phyloP scores from a whole-genome alignment of 768 basidiomycete genomes.

The Mrakia blollopis region DNA sequence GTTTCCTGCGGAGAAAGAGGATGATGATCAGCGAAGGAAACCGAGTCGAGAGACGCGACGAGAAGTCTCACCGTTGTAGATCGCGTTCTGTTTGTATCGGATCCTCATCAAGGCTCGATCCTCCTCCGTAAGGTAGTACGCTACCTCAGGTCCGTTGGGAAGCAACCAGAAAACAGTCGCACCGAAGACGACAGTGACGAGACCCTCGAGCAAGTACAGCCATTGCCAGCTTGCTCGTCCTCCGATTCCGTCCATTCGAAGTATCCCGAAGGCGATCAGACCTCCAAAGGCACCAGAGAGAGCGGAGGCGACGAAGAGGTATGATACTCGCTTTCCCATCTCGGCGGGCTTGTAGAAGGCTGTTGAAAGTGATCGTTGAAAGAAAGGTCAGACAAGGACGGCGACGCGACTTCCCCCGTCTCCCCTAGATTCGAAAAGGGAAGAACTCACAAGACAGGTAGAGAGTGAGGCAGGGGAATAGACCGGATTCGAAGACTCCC shows the following conservation, averaged over 20 bases:
- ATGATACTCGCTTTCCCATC: constrained; percentile 28
- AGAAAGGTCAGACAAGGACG: neutral
- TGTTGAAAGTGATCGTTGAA: too few species aligned
- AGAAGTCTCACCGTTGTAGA: constrained; percentile 33
- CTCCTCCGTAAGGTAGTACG: constrained; percentile 35
- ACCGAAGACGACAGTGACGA: constrained; percentile 35
- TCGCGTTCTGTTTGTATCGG: constrained; percentile 31
- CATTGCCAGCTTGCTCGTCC: constrained; percentile 28
- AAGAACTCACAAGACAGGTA: constrained; percentile 6
- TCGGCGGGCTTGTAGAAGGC: constrained; percentile 26
- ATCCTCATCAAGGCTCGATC: constrained; percentile 31
- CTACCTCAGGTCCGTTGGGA: constrained; percentile 35
- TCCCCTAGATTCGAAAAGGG: neutral
- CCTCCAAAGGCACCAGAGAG: constrained; percentile 45
- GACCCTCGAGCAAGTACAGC: constrained; percentile 36
- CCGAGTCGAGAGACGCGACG: too few species aligned
- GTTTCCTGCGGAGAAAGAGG: constrained; percentile 2
- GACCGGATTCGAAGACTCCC: constrained; percentile 34
- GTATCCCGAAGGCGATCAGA: constrained; percentile 60
- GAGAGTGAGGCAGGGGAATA: constrained; percentile 32
- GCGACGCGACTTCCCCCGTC: neutral
- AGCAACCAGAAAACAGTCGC: constrained; percentile 34
- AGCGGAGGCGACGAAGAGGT: constrained; percentile 36
- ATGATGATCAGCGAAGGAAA: too few species aligned
- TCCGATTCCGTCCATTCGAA: constrained; percentile 55